phyloP scores from a whole-genome alignment of 441 rosid species.

The Pelargonium hybrid region DNA sequence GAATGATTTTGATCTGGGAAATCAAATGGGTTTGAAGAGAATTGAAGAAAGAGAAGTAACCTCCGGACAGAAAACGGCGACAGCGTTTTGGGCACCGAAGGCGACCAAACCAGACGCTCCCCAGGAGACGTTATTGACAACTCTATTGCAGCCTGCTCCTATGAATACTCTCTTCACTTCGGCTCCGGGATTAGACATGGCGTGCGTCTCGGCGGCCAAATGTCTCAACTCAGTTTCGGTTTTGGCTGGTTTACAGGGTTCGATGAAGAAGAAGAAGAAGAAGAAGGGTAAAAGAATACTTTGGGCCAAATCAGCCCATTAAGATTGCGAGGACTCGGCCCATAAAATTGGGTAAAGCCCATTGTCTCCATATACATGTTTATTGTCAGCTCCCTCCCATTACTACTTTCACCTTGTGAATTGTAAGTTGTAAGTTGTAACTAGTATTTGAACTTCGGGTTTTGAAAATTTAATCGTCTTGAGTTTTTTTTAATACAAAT shows the following conservation, averaged over 20 bases:
- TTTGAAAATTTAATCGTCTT: no score
- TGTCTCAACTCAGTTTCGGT: neutral
- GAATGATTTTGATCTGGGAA: neutral
- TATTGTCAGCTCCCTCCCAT: no score
- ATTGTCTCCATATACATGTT: no score
- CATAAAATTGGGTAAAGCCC: no score
- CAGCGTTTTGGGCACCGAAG: constrained; percentile 81
- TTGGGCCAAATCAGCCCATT: no score
- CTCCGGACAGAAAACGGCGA: constrained; percentile 66
- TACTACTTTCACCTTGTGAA: no score
- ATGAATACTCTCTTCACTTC: constrained; percentile 56
- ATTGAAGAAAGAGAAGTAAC: constrained; percentile 20
- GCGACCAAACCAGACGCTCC: constrained; percentile 73
- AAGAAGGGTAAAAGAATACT: neutral
- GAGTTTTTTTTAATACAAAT: no score
- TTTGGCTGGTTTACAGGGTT: neutral
- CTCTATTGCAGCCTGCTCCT: constrained; percentile 91
- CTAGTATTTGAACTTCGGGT: no score
- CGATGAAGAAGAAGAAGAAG: neutral
- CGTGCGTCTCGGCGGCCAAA: neutral
- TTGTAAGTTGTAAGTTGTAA: no score
- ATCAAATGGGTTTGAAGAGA: neutral
- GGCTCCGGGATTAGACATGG: constrained; percentile 10
- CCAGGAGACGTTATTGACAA: constrained; percentile 89
- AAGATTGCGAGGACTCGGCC: no score